Evolutionary conservation across 768 basidiomycete species (phyloP), one percentile per base, ranked within the genome.

Genomic region (Paxillus ammoniavirescens): DNA sequence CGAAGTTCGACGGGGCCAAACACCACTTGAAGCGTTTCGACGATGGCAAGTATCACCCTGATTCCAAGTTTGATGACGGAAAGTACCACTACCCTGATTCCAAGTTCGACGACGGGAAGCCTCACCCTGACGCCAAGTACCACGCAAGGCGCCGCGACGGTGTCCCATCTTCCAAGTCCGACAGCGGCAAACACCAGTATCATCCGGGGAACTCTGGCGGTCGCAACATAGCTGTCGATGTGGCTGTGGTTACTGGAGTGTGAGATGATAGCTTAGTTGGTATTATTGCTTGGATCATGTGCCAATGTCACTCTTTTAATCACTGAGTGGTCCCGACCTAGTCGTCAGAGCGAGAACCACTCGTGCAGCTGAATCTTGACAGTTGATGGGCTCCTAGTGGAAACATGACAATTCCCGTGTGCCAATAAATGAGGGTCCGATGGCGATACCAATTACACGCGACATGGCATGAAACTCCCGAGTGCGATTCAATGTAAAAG

Each of bases 101-200:
- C 21, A 21, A 21, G 21, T 26, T 38, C 14, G 44, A 53, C 23
- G 37, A 59, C 8, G 51, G 26, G 5, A 26, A 26, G 26, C 6
- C 2, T 26, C 26, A 6, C 26, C 26, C 26, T 26, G 26, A 4
- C 26, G 26, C 26, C 26, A 26, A 26, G 28, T n/a, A 44, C 40
- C 51, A 52, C 36, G 2, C 51, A 8, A 26, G 26, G 26, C 26
- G 26, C 26, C 26, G 35, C 14, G 44, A 56, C 23, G 33, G 55
- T 8, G 51, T 38, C 7, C n/a, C 51, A 15, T 58, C 55, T 13
- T 17, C 55, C 23, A 30, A 40, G 37, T 49, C 35, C 30, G 38
- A 63, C 38, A 40, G 60, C 31, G 59, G 54, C 0, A 8, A 50
- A 49, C 43, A 60, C 15, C 47, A 37, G 3, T 46, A 37, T n/a